Evolutionary conservation across 1,284 basidiomycete species (phyloP).

Genomic region (Neolentinus lepideus): DNA sequence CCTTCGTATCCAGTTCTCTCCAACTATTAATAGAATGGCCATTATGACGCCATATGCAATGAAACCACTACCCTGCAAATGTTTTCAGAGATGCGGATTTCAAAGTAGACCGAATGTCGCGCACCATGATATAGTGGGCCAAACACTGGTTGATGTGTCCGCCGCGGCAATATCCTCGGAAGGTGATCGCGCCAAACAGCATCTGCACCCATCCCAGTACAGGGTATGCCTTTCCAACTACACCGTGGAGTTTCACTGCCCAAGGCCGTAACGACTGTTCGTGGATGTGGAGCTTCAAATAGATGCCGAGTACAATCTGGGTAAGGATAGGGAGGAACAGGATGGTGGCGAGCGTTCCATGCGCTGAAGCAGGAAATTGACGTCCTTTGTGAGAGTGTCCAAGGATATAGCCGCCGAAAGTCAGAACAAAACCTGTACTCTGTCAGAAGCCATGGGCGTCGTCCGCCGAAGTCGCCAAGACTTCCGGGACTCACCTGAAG

Average conservation of each 20-base stretch:
- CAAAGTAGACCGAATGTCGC: constrained; percentile 8
- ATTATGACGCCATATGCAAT: constrained; percentile 85
- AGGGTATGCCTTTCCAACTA: constrained; percentile 83
- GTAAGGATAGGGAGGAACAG: constrained; percentile 57
- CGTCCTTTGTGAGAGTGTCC: constrained; percentile 81
- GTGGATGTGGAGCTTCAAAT: constrained; percentile 90
- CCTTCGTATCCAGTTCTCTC: constrained; percentile 76
- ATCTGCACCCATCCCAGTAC: constrained; percentile 86
- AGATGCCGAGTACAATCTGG: constrained; percentile 77
- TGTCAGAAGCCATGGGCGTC: constrained; percentile 22
- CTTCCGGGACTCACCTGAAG: constrained; percentile 48
- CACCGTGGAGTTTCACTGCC: constrained; percentile 68
- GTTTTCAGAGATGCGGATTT: neutral
- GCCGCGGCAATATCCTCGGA: constrained; percentile 66
- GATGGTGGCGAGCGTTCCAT: constrained; percentile 67
- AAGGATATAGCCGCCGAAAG: constrained; percentile 64
- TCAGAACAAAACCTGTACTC: constrained; percentile 63
- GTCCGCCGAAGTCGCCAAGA: neutral
- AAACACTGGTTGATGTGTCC: constrained; percentile 74
- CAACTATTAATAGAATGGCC: constrained; percentile 77
- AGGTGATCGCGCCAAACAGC: constrained; percentile 63
- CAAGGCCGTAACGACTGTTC: constrained; percentile 73
- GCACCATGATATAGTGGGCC: constrained; percentile 86
- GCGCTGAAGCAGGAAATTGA: constrained; percentile 61
- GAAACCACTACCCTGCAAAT: constrained; percentile 63